These are phyloP conservation scores for Debaryomyces maramus DNA, from an alignment of 805 yeast genomes.

Conservation along the genomic window DNA sequence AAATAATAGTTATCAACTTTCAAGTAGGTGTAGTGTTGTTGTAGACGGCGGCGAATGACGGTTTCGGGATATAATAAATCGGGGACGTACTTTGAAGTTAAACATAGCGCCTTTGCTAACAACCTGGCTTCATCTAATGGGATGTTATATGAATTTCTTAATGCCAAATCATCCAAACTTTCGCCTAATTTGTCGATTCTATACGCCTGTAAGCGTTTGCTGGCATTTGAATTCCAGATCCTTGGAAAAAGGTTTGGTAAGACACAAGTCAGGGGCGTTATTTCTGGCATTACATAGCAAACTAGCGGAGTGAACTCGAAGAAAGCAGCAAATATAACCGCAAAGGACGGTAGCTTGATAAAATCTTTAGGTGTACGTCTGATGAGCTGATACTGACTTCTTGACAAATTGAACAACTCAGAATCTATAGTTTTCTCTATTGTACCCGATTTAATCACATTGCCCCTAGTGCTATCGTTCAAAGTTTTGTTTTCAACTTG, in stretches of 20 bases:
- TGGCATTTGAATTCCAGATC: conserved; percentile 25
- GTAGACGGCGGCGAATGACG: conserved; percentile 35
- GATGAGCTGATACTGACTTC: conserved; percentile 52
- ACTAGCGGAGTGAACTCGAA: conserved; percentile 56
- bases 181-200: conserved; percentile 10
- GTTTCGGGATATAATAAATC: conserved; percentile 36
- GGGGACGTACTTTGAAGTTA: conserved; percentile 44
- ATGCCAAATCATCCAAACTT: conserved; percentile 25
- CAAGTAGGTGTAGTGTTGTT: conserved; percentile 43
- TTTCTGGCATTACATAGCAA: conserved; percentile 53
- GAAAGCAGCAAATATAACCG: conserved; percentile 46
- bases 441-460: conserved; percentile 17
- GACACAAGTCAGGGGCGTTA: conserved; percentile 60
- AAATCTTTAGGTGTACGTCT: conserved; percentile 52
- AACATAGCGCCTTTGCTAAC: conserved; percentile 35
- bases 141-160: conserved; percentile 50
- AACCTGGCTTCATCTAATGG: conserved; percentile 37
- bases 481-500: conserved; percentile 35
- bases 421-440: conserved; percentile 9
- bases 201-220: conserved; percentile 10
- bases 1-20: conserved; percentile 53
- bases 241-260: conserved; percentile 47
- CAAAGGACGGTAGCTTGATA: conserved; percentile 54
- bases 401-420: conserved; percentile 37
- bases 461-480: conserved; percentile 17